Evolutionary conservation across 768 basidiomycete species (phyloP), one percentile per base, ranked within the genome.

Genomic region (Leccinum sublutescens): DNA sequence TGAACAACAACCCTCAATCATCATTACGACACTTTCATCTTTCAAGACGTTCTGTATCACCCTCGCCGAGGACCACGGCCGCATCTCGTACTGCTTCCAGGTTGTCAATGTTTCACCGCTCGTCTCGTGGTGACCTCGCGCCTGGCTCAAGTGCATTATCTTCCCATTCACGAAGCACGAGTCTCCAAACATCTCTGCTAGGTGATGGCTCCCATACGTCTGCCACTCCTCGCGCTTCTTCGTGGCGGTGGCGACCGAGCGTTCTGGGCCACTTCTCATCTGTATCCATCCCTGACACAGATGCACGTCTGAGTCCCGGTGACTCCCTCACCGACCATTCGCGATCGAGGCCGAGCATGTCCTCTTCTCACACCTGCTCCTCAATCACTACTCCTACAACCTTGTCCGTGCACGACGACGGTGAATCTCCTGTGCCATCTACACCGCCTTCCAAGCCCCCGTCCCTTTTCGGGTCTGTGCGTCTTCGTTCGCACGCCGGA

Each of bases 241-340:
- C 74, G 11, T 77, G 82, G 52, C 81, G 75, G 71, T 86, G 83
- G 82, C 79, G 85, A n/a, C 85, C 88, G 11, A 84, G 80, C 61
- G 81, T 89, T 23, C 71, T 88, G 23, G 85, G 83, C 6, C 83
- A 88, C 63, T 89, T 89, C 66, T 75, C 80, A 29, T 78, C 82
- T 56, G 65, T 78, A 54, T 79, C 83, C 53, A 68, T 75, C 31
- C 75, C 81, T 47, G 80, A 78, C 65, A 63, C 75, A 48, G 80
- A 78, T 66, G 62, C 75, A 52, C 81, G 73, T 53, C 67, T 77
- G 52, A 71, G 75, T 48, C 76, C 79, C 31, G 78, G 79, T 17
- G 82, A 79, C 50, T 71, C 73, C 15, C 60, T 64, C 9, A 75
- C 71, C 52, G 75, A 79, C 38, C 77, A 74, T 38, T 80, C 84